Evolutionary conservation across 2,329 filamentous ascomycete genomes (phyloP).

Genomic region (Exophiala alcalophila): DNA sequence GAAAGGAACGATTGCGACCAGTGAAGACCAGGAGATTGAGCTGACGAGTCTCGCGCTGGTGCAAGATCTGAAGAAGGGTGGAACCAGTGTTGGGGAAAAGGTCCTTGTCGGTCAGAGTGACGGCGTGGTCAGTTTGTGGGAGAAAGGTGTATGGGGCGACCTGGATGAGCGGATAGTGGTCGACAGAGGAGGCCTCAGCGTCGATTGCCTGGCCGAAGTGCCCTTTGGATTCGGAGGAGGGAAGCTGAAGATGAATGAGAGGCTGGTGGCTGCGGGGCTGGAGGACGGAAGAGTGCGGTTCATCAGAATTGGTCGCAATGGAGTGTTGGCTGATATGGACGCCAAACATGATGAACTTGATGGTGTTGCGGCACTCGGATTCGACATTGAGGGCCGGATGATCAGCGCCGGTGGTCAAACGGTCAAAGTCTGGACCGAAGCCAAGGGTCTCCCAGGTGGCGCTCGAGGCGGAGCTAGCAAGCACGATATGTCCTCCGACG

Average conservation of each 20-base stretch:
- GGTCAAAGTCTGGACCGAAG: constrained; percentile 86
- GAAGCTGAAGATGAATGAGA: constrained; percentile 57
- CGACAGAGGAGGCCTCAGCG: constrained; percentile 68
- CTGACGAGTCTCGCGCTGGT: constrained; percentile 78
- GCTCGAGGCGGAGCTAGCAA: constrained; percentile 33
- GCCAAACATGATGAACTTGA: constrained; percentile 81
- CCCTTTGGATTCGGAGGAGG: constrained; percentile 66
- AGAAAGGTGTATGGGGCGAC: constrained; percentile 91
- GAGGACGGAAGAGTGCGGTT: constrained; percentile 78
- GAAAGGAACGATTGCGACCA: constrained; percentile 78
- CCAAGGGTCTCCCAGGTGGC: constrained; percentile 50
- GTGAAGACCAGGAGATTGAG: constrained; percentile 94
- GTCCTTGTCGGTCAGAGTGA: constrained; percentile 73
- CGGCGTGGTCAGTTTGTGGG: constrained; percentile 88
- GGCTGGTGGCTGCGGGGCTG: constrained; percentile 67
- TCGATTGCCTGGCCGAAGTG: constrained; percentile 73
- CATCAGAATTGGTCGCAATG: constrained; percentile 70
- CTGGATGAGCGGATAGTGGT: constrained; percentile 86
- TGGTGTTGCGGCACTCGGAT: constrained; percentile 74
- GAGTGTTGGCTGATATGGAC: constrained; percentile 60
- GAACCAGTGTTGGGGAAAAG: constrained; percentile 68
- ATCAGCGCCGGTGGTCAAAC: constrained; percentile 83
- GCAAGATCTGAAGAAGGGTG: constrained; percentile 66
- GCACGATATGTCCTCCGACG: constrained; percentile 37
- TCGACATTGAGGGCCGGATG: constrained; percentile 81